These are phyloP conservation scores for Podospora pseudocomata DNA, from an alignment of 495 filamentous ascomycete species.

Conservation along the genomic window DNA sequence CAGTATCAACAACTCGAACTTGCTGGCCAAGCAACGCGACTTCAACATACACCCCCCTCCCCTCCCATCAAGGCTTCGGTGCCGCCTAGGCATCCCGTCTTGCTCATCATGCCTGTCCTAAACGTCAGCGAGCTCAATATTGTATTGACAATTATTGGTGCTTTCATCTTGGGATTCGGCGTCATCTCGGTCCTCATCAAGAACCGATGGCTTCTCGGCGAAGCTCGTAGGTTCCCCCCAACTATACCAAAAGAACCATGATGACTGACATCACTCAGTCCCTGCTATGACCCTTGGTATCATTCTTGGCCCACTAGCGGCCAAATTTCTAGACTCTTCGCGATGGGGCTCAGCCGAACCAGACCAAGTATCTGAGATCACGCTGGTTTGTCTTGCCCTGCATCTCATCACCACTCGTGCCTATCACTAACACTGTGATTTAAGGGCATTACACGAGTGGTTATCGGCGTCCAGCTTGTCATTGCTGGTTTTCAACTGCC, in stretches of 20 bases:
- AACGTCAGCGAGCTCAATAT: slow-evolving; percentile 53
- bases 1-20: not conserved
- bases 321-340: slow-evolving; percentile 46
- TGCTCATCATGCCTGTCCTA: slow-evolving; percentile 42
- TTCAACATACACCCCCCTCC: too few relatives aligned
- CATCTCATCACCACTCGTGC: too few relatives aligned
- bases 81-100: too few relatives aligned
- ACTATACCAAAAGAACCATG: too few relatives aligned
- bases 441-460: slow-evolving; percentile 44
- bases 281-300: slow-evolving; percentile 50
- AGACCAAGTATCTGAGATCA: slow-evolving; percentile 43
- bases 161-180: slow-evolving; percentile 43
- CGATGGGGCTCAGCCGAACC: slow-evolving; percentile 40
- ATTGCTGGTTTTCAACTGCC: slow-evolving; percentile 84
- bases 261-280: slow-evolving; percentile 17
- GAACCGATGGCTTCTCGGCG: slow-evolving; percentile 53
- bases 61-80: too few relatives aligned
- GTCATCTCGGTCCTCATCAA: slow-evolving; percentile 53
- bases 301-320: slow-evolving; percentile 46
- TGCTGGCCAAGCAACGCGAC: too few relatives aligned
- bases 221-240: slow-evolving; percentile 34
- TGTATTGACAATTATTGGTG: slow-evolving; percentile 42
- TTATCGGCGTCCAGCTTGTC: slow-evolving; percentile 60
- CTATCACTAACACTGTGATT: too few relatives aligned
- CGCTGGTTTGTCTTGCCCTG: slow-evolving; percentile 24